Percentiles rank a stretch among this genome's conserved stretches.
Conservation (phyloP, 768 basidiomycete genomes). For the Pleurotus eryngii region DNA sequence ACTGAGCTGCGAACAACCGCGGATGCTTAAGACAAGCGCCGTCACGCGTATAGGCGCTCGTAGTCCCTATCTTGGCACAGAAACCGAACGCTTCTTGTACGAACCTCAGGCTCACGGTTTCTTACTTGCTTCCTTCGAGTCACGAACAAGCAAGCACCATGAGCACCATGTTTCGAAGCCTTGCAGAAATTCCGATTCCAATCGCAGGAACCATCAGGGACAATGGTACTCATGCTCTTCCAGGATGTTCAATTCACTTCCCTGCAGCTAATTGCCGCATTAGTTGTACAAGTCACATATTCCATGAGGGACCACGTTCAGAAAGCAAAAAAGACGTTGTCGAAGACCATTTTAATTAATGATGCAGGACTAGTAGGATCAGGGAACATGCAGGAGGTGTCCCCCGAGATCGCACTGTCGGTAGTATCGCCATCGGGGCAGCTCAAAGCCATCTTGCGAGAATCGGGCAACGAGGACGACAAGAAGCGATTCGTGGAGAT, state of each 20-base stretch:
- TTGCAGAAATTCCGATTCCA: slow-evolving; percentile 38
- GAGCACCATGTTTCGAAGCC: slow-evolving; percentile 30
- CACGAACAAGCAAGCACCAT: background rate
- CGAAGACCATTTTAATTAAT: slow-evolving; percentile 33
- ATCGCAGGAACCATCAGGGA: slow-evolving; percentile 18
- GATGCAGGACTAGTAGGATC: slow-evolving; percentile 13
- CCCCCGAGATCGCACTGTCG: background rate
- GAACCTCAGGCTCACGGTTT: no score
- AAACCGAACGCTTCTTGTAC: no score
- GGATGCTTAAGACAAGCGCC: no score
- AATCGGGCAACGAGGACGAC: slow-evolving; percentile 25
- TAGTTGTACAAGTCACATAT: slow-evolving; percentile 37
- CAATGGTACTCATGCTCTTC: no score
- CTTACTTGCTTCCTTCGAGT: no score
- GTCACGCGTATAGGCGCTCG: no score
- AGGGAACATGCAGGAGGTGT: slow-evolving; percentile 30
- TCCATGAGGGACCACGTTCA: slow-evolving; percentile 47
- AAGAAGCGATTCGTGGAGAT: slow-evolving; percentile 56
- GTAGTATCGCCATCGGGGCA: slow-evolving; percentile 41
- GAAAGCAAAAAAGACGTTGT: slow-evolving; percentile 43
- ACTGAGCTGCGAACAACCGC: no score
- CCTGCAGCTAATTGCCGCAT: no score
- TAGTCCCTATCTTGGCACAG: no score
- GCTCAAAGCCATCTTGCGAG: slow-evolving; percentile 45
- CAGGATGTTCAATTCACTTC: no score